These are phyloP conservation scores for Thalassiosira hispida DNA, from an alignment of 352 stramenopile species.

Conservation along the genomic window DNA sequence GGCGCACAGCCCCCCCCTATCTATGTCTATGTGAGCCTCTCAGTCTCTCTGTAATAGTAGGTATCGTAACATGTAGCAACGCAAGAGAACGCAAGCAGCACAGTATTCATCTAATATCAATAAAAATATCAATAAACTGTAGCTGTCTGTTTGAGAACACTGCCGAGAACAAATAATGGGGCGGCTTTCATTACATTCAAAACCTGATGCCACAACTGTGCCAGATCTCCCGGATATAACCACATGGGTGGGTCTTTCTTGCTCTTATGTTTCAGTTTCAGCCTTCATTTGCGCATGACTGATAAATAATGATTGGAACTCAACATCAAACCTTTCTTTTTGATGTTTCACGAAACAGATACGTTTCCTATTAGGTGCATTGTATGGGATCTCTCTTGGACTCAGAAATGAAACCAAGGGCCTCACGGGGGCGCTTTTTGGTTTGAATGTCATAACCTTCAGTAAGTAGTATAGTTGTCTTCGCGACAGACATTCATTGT, in stretches of 20 bases:
- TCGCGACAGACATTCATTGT: conserved; percentile 41
- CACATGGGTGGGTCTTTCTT: conserved; percentile 51
- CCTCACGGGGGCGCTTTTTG: conserved; percentile 45
- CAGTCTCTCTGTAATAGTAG: too few relatives aligned
- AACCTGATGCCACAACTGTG: conserved; percentile 66
- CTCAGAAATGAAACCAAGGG: conserved; percentile 30
- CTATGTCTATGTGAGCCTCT: too few relatives aligned
- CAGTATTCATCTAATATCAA: too few relatives aligned
- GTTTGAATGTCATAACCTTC: conserved; percentile 74
- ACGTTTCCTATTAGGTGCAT: conserved; percentile 46
- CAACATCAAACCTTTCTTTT: conserved; percentile 1
- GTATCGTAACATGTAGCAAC: too few relatives aligned
- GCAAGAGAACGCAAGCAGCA: too few relatives aligned
- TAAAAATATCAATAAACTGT: too few relatives aligned
- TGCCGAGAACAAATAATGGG: too few relatives aligned
- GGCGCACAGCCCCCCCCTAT: too few relatives aligned
- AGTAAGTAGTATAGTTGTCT: not conserved
- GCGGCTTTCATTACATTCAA: conserved; percentile 41
- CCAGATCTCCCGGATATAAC: conserved; percentile 62
- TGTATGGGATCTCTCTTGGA: conserved; percentile 59
- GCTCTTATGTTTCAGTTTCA: not conserved
- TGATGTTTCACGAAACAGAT: not conserved
- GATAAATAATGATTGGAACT: too few relatives aligned
- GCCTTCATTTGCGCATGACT: not conserved
- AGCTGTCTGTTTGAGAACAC: too few relatives aligned